These are phyloP conservation scores for Linum tenue DNA, from an alignment of 345 rosid genomes.

Conservation along the genomic window DNA sequence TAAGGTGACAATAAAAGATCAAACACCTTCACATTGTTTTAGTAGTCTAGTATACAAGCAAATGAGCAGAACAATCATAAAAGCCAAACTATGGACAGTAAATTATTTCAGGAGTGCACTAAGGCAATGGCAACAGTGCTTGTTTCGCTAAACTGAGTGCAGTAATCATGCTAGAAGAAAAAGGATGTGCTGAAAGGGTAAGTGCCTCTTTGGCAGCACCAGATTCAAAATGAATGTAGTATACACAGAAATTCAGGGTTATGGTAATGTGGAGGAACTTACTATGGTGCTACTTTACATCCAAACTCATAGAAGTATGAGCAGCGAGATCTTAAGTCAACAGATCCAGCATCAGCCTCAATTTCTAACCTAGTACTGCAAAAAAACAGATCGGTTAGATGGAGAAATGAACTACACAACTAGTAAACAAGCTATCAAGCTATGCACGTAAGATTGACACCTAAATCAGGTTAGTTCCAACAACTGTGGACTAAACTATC, in stretches of 20 bases:
- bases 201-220: neutral
- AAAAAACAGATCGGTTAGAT: neutral
- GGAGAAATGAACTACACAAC: neutral
- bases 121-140: neutral
- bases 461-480: neutral
- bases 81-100: neutral
- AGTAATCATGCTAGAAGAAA: neutral
- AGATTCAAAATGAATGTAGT: slow-evolving; percentile 12
- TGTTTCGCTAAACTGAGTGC: neutral
- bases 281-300: slow-evolving; percentile 76
- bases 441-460: neutral
- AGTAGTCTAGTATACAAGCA: neutral
- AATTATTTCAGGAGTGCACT: neutral
- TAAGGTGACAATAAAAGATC: no score
- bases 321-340: slow-evolving; percentile 70
- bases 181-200: neutral
- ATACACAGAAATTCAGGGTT: neutral
- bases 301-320: slow-evolving; percentile 76
- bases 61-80: neutral
- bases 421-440: neutral
- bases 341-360: slow-evolving; percentile 81
- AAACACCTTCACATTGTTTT: neutral
- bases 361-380: slow-evolving; percentile 75
- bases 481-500: neutral
- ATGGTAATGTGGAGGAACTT: slow-evolving; percentile 31